Base-by-base conservation (phyloP, 106 monocot species). In the Dendrobium chrysotoxum region DNA sequence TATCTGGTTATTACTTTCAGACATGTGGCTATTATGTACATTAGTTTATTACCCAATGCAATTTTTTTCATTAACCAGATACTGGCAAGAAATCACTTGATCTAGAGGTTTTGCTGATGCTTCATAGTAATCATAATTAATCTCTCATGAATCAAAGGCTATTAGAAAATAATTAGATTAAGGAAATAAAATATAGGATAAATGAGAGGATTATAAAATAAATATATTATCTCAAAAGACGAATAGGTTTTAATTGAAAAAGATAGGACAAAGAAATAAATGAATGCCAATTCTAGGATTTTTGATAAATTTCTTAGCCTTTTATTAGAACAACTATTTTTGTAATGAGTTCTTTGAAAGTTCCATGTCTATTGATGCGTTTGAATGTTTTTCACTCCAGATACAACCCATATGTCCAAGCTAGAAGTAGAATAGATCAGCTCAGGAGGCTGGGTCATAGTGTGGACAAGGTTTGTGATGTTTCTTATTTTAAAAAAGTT, bases 321-420 rank as follows among this genome's bases (percentile, higher is more conserved):
- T 70, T 35, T 38, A 70, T 70, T 12, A n/a, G 13, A 28, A 31
- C 11, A 70, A 38, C 31, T 70, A 3, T 70, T 70, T 70, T 70
- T 35, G n/a, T 35, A 35, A 35, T 31, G 15, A 16, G 70, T 35
- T 31, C 0, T 35, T 70, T 61, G 23, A 61, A 61, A 61, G 12
- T 70, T 70, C 28, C n/a, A 25, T 6, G 28, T 23, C 61, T 42
- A 35, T 45, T 55, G 28, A 25, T 30, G 41, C 0, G 72, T 74
- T 20, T 81, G 5, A 57, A 58, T 77, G 0, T 58, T 53, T 5
- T 79, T 45, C 5, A 45, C 73, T 80, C 58, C 80, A 99, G 99
- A 80, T 99, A 99, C 77, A 95, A 99, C 70, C 99, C 99, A 44
- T 99, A 95, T 91, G 95, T 99, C 55, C 99, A 99, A 85, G 95